phyloP scores from a whole-genome alignment of 1,284 basidiomycete species.

The Trametes hirsuta region DNA sequence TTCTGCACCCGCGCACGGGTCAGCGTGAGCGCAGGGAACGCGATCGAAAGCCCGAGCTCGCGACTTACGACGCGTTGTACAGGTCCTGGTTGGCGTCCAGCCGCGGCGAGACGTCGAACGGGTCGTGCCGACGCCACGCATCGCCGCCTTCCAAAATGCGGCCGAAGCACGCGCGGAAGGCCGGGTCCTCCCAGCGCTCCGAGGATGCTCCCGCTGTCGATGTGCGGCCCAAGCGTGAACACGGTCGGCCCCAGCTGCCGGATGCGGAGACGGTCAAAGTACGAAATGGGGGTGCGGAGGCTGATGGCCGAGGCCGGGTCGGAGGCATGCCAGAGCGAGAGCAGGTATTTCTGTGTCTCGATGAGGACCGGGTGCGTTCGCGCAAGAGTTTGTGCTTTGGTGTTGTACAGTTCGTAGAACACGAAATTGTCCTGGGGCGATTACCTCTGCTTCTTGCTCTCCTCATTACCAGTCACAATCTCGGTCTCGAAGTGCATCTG shows the following conservation, averaged over 20 bases:
- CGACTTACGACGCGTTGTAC: slow-evolving; percentile 52
- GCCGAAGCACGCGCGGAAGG: slow-evolving; percentile 59
- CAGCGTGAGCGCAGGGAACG: neutral
- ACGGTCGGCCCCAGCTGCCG: slow-evolving; percentile 70
- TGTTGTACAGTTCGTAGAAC: slow-evolving; percentile 76
- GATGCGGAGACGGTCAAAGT: slow-evolving; percentile 79
- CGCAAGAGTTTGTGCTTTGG: slow-evolving; percentile 57
- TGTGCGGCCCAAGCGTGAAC: slow-evolving; percentile 69
- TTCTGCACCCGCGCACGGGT: slow-evolving; percentile 37
- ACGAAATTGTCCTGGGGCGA: slow-evolving; percentile 71
- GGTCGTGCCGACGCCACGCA: slow-evolving; percentile 60
- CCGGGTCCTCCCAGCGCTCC: slow-evolving; percentile 79
- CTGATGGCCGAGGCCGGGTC: slow-evolving; percentile 46
- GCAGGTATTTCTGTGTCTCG: slow-evolving; percentile 53
- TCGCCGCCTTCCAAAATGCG: slow-evolving; percentile 51
- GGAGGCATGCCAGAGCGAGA: slow-evolving; percentile 62
- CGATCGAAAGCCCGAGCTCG: neutral
- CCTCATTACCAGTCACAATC: slow-evolving; percentile 34
- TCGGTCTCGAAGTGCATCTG: slow-evolving; percentile 58
- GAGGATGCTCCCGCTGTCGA: slow-evolving; percentile 70
- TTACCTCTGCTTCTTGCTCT: slow-evolving; percentile 30
- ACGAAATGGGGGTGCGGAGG: slow-evolving; percentile 65
- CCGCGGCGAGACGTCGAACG: slow-evolving; percentile 56
- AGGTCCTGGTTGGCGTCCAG: slow-evolving; percentile 59
- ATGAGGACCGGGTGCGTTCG: slow-evolving; percentile 58